Base-by-base conservation (phyloP, 106 monocot species). In the Dioscorea alata region DNA sequence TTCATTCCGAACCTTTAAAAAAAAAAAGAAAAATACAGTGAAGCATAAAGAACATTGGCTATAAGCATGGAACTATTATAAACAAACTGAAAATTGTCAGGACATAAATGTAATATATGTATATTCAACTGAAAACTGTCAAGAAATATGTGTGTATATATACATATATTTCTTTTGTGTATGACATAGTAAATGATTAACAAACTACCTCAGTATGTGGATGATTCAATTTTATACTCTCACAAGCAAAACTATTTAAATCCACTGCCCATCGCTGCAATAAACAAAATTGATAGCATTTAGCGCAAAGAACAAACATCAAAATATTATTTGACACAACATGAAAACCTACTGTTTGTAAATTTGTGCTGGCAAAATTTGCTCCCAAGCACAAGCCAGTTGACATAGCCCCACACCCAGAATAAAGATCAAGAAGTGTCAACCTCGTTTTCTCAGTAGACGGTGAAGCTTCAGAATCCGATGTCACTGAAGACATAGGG, bases 351-450 rank as follows among this genome's bases (percentile, higher is more conserved):
- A 90, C 86, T 12, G 90, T 86, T 49, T 82, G 72, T 4, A 91
- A 67, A 34, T 76, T 71, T 35, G 77, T 15, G 7, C 90, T 79
- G 52, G 76, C 62, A 6, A 84, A 52, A 14, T 79, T 73, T 3
- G 90, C 80, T 31, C 90, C 90, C 28, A 79, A 59, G 63, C 90
- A 91, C 2, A 91, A 42, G 3, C 90, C 90, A 2, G 90, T 91
- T 0, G 90, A 91, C 90, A 91, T 91, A 9, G 85, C 90, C 4
- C 90, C 90, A 49, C 90, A 91, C 8, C 90, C 90, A 20, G 86
- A 86, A 48, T 84, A 83, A 8, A 83, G 65, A 54, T 83, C 83
- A 13, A 83, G 60, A 23, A 83, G 71, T 28, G 74, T 25, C 8
- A 74, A 18, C 0, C 34, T 35, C 20, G 34, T 67, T 17, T 71